These are phyloP conservation scores for Jackrogersella multiformis DNA, from an alignment of 495 filamentous ascomycete genomes.

Conservation along the genomic window DNA sequence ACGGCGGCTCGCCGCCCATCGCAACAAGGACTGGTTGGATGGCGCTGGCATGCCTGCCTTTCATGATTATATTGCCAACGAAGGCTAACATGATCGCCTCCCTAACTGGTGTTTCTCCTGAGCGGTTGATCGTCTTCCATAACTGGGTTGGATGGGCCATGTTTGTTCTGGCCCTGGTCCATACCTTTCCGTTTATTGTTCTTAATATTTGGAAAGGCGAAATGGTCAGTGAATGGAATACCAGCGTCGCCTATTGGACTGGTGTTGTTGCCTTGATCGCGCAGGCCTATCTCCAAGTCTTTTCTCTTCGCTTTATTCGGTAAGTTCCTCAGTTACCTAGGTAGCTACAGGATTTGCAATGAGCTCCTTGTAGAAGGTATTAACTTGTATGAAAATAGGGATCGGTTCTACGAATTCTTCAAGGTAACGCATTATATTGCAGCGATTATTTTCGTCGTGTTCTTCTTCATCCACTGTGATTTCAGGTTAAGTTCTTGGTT, in stretches of 20 bases:
- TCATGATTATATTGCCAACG: constrained; percentile 54
- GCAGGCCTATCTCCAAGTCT: constrained; percentile 64
- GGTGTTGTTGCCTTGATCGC: constrained; percentile 64
- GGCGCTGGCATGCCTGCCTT: constrained; percentile 61
- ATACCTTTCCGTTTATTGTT: constrained; percentile 69
- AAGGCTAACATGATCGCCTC: constrained; percentile 58
- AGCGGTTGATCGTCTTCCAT: constrained; percentile 65
- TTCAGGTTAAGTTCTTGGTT: constrained; percentile 65
- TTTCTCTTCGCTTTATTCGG: constrained; percentile 61
- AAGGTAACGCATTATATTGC: constrained; percentile 64
- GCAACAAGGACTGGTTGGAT: constrained; percentile 63
- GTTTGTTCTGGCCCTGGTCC: constrained; percentile 62
- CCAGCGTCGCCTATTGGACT: constrained; percentile 61
- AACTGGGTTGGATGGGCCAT: constrained; percentile 64
- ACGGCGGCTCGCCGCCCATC: constrained; percentile 61
- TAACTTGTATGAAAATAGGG: constrained; percentile 46
- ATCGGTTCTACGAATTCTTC: constrained; percentile 69
- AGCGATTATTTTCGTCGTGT: constrained; percentile 62
- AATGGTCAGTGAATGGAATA: constrained; percentile 59
- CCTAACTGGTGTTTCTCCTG: constrained; percentile 64
- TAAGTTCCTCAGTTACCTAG: constrained; percentile 36
- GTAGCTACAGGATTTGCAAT: not conserved
- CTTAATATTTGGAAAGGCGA: constrained; percentile 59
- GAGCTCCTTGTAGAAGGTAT: no score
- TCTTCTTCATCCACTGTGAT: constrained; percentile 69